Evolutionary conservation across 2,329 filamentous ascomycete genomes (phyloP), one percentile per base, ranked within the genome.

Genomic region (Stemphylium beticola): DNA sequence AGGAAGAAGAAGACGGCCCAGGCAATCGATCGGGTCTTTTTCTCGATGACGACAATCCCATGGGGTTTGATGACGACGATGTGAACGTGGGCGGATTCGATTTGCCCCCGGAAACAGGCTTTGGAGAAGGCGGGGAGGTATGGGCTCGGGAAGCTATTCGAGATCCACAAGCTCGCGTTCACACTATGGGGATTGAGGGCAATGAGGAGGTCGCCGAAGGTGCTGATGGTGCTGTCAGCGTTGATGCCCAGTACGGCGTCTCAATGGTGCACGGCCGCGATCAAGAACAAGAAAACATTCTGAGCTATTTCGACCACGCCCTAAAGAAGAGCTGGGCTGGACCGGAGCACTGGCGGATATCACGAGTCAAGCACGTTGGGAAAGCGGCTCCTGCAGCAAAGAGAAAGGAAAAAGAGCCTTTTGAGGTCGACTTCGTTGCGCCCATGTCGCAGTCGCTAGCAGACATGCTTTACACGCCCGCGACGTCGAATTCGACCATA

Each of bases 271-370:
- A 89, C 64, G 79, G 82, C 14, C 82, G 85, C 46, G 86, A 86
- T 49, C 82, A 83, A 45, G 91, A 91, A 67, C 92, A 97, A 71
- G 92, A 98, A 65, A 93, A 96, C 67, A 96, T 99, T 53, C 83
- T 99, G n/a, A 90, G 91, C 70, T 99, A 98, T 78, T 99, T 99
- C 71, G 95, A 99, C 74, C 92, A 96, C 69, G 93, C 93, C 2
- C 79, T 98, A 38, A 91, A 95, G 73, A 98, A 96, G 83, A 97
- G 97, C 69, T 99, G 95, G 93, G 89, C 90, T 5, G 96, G 92
- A 43, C 93, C 95, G n/a, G 95, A 98, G 74, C 95, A 99, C 76
- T 99, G 95, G 95, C 89, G 93, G 64, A 98, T 99, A 71, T 85
- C 91, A 59, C 92, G 92, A 71, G 95, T 99, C 75, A 98, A 98